Evolutionary conservation across 768 basidiomycete genomes (phyloP), one percentile per base, ranked within the genome.

Genomic region (Serendipita sp.): DNA sequence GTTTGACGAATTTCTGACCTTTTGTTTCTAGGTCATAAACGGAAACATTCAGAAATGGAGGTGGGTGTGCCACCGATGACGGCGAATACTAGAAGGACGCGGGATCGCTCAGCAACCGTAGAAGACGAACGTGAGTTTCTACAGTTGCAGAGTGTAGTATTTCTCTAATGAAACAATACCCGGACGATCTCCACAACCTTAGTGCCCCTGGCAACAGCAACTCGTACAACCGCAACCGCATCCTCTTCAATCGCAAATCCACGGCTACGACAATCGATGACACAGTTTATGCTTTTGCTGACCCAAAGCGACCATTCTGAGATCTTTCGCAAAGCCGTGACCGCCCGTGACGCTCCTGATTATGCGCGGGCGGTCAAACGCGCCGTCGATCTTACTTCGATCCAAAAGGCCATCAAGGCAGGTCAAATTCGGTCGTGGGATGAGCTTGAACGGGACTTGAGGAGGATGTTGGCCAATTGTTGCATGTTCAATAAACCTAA

Each of bases 31-130:
- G 55, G 55, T n/a, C 55, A 60, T 34, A 60, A 60, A 36, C 55
- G 55, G n/a, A 60, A 60, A 36, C 27, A 23, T n/a, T 60, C 55
- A 4, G 55, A 60, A n/a, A 60, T 60, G 55, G 55, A 60, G 29
- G 55, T 60, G 10, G 55, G 36, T 60, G 16, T 29, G 5, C 48
- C 48, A 31, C 48, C 48, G 8, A 18, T 16, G 48, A 60, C 55
- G 10, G 6, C 48, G n/a, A 6, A 36, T 31, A 10, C 16, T 34
- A 10, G 34, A 33, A 27, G 27, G n/a, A 37, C 34, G 10, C 55
- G 55, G 11, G 55, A 60, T 60, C 55, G 55, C 3, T 60, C 55
- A n/a, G 31, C n/a, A n/a, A 60, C 55, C 10, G 34, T 60, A 27
- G 55, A 60, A 23, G 55, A 60, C 55, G 55, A 60, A 60, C 29